These are phyloP conservation scores for Penicillium capsulatum DNA, from an alignment of 2,329 filamentous ascomycete genomes.

Conservation along the genomic window DNA sequence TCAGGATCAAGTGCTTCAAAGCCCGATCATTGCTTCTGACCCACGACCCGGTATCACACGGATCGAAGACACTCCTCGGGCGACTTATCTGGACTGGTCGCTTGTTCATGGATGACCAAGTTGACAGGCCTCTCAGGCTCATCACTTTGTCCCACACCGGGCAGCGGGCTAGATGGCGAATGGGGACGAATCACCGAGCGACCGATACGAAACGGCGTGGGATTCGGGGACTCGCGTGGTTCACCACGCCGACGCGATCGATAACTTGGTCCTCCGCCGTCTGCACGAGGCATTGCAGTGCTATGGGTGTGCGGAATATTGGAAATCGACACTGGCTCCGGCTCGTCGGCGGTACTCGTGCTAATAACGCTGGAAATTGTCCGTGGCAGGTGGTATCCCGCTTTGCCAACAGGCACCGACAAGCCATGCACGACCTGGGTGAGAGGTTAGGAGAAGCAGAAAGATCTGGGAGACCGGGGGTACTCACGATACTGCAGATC, in stretches of 20 bases:
- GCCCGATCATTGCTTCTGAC: no score
- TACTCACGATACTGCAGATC: constrained; percentile 70
- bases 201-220: constrained; percentile 27
- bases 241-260: constrained; percentile 27
- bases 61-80: background rate
- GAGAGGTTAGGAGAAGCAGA: background rate
- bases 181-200: constrained; percentile 22
- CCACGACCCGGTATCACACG: no score
- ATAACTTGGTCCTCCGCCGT: constrained; percentile 12
- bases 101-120: constrained; percentile 19
- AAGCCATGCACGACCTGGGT: constrained; percentile 70
- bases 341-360: constrained; percentile 32
- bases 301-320: constrained; percentile 30
- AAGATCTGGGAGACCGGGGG: background rate
- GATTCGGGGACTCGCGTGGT: constrained; percentile 13
- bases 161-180: constrained; percentile 16
- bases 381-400: constrained; percentile 45
- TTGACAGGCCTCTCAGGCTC: constrained; percentile 35
- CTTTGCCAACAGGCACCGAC: constrained; percentile 64
- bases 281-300: constrained; percentile 26
- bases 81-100: background rate
- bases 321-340: constrained; percentile 28
- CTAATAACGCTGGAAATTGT: constrained; percentile 47
- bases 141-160: constrained; percentile 21
- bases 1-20: no score